These are phyloP conservation scores for Saccharum hybrid DNA, from an alignment of 202 grass and related monocot genomes.

Conservation along the genomic window DNA sequence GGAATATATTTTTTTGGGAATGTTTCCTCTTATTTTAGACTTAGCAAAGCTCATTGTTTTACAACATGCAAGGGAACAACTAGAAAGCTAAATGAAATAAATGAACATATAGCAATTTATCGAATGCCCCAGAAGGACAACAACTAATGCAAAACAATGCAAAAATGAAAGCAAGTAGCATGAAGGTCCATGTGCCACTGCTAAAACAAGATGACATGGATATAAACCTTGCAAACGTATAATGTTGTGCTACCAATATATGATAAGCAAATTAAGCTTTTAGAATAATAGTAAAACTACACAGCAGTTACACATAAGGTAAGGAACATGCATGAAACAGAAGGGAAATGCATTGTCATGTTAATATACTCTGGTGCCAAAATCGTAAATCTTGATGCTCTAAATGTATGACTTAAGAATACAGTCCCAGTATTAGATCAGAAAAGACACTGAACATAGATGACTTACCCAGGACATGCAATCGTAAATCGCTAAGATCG, in stretches of 20 bases:
- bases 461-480: slow-evolving; percentile 95
- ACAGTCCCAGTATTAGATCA: neutral
- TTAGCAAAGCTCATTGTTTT: neutral
- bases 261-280: slow-evolving; percentile 8
- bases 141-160: neutral
- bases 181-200: neutral
- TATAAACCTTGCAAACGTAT: slow-evolving; percentile 30
- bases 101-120: neutral
- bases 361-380: slow-evolving; percentile 23
- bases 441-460: slow-evolving; percentile 19
- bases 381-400: slow-evolving; percentile 32
- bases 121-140: neutral
- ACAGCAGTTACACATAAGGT: slow-evolving; percentile 26
- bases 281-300: neutral
- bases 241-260: neutral
- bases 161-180: neutral
- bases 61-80: neutral
- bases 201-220: slow-evolving; percentile 5
- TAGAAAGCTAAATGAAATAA: neutral
- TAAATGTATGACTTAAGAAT: slow-evolving; percentile 15
- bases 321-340: slow-evolving; percentile 18
- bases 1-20: neutral
- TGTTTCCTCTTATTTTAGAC: neutral
- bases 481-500: slow-evolving; percentile 92
- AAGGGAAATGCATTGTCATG: neutral